Evolutionary conservation across 768 basidiomycete species (phyloP).

Genomic region (Punctularia strigosozonata): DNA sequence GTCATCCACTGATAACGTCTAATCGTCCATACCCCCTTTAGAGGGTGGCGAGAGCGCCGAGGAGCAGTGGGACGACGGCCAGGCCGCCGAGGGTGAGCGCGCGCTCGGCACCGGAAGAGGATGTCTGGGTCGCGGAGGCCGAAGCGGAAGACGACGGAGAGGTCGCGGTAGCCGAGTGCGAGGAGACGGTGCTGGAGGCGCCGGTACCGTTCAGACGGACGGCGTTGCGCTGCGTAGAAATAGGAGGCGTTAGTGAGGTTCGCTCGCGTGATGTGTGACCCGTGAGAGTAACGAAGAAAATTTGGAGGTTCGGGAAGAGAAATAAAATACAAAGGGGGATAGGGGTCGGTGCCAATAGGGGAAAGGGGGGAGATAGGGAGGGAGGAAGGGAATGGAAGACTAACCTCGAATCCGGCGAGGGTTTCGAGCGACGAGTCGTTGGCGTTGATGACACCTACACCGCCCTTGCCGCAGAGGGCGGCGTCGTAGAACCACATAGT

Average conservation of each 20-base stretch:
- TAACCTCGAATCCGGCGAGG: slow-evolving; percentile 24
- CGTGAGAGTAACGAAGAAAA: slow-evolving; percentile 4
- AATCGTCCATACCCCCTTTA: no score
- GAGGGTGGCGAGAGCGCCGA: slow-evolving; percentile 9
- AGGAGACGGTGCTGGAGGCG: slow-evolving; percentile 10
- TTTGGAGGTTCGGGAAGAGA: neutral
- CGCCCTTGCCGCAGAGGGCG: slow-evolving; percentile 41
- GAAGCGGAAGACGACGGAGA: slow-evolving; percentile 5
- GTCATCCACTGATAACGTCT: no score
- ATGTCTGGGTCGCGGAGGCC: slow-evolving; percentile 1
- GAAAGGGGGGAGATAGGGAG: neutral
- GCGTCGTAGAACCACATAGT: slow-evolving; percentile 54
- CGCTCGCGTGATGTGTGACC: no score
- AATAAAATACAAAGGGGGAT: neutral
- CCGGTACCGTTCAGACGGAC: slow-evolving; percentile 42
- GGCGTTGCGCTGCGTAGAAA: slow-evolving; percentile 37
- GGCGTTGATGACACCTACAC: slow-evolving; percentile 50
- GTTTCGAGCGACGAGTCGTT: slow-evolving; percentile 29
- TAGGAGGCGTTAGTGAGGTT: neutral
- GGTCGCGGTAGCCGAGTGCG: slow-evolving; percentile 8
- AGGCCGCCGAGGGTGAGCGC: slow-evolving; percentile 6
- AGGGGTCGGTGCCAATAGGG: neutral
- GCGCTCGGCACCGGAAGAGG: slow-evolving; percentile 7
- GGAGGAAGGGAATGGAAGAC: neutral
- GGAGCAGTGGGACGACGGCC: slow-evolving; percentile 6